phyloP scores from a whole-genome alignment of 257 asterid species.

The Ligustrum vulgare region DNA sequence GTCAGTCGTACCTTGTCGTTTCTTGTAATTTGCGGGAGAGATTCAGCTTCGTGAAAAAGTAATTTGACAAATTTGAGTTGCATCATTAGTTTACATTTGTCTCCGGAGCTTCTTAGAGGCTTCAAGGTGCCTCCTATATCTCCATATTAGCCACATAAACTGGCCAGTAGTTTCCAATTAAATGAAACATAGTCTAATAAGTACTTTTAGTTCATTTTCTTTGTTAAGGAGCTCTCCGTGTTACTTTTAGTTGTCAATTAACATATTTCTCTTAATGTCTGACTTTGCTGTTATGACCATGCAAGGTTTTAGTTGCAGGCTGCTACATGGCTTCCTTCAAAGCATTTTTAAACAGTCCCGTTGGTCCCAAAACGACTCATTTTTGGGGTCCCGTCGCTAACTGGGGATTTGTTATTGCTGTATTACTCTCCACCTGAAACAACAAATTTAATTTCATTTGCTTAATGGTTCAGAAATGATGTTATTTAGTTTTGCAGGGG shows the following conservation, averaged over 20 bases:
- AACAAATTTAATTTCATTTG: background rate
- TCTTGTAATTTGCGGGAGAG: background rate
- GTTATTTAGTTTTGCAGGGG: conserved; percentile 48
- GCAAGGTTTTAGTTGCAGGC: background rate
- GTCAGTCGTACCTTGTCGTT: background rate
- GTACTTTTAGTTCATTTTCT: background rate
- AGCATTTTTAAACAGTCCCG: conserved; percentile 65
- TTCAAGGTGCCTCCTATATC: background rate
- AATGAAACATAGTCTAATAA: background rate
- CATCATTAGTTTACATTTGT: background rate
- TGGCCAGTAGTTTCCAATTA: background rate
- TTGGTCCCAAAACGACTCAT: conserved; percentile 73
- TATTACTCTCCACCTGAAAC: conserved; percentile 29
- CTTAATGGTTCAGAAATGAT: conserved; percentile 10
- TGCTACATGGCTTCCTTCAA: conserved; percentile 56
- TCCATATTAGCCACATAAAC: background rate
- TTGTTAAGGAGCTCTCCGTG: background rate
- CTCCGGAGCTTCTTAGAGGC: background rate
- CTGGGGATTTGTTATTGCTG: conserved; percentile 73
- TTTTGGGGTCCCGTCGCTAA: conserved; percentile 76
- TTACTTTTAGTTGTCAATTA: background rate
- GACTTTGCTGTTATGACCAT: background rate
- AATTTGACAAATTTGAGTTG: background rate
- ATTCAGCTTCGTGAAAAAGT: background rate
- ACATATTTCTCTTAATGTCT: background rate